Evolutionary conservation across 2,329 filamentous ascomycete genomes (phyloP), one percentile per base, ranked within the genome.

Genomic region (Sordariomycetes sp.): DNA sequence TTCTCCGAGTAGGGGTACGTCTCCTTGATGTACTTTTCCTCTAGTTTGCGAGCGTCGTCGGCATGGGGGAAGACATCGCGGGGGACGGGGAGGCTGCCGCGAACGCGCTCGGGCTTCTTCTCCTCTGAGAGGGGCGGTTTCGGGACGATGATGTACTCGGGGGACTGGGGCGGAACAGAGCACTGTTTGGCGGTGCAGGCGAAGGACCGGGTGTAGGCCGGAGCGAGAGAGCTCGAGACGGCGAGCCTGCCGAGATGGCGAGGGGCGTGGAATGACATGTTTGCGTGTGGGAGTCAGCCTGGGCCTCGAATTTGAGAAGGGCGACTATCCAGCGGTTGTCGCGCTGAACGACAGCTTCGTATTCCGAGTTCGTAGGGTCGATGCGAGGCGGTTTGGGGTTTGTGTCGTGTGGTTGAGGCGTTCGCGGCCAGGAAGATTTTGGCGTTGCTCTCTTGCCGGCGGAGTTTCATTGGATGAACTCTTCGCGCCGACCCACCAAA

Each of bases 131-230:
- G 90, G n/a, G 83, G 79, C 54, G 87, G 80, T 63, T 78, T 77
- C 53, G 91, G 92, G 57, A 96, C 76, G 62, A 89, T 84, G 72
- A 97, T 87, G 75, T 87, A 97, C 62, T 81, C 80, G 53, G 94
- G 92, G 39, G 90, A 95, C 68, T 96, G 89, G 54, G 94, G 92
- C 20, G 86, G 86, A 61, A 91, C 24, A 35, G 42, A 13, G 54
- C 10, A 51, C 28, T 12, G n/a, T 20, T 57, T 35, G 32, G 52
- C 10, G 22, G 52, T 57, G 52, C 28, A 50, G 10, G 66, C 67
- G 58, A 65, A 63, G n/a, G 68, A 52, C 20, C 72, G 54, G 17
- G 68, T 67, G 24, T 69, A 70, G 59, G 72, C 69, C 36, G 62
- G 61, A 6, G 39, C 39, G 59, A 68, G 65, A n/a, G 64, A 60